Evolutionary conservation across 73 alveolate species (phyloP), one percentile per base, ranked within the genome.

Genomic region (Symbiodinium pilosum): DNA sequence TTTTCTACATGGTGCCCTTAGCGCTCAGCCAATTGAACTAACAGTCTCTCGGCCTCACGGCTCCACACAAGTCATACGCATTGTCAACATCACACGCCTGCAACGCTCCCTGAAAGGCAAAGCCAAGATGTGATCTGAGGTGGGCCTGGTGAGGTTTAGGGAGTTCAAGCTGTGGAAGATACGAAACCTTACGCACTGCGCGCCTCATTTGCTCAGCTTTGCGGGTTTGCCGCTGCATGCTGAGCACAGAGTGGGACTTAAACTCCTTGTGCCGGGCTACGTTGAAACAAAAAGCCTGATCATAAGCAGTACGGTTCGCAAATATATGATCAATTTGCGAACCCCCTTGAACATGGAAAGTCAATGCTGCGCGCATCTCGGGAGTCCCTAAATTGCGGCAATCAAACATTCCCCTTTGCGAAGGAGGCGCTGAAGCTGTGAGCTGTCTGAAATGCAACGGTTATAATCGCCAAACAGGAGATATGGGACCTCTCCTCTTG

Each of bases 311-410:
- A 1, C 4, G 26, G 26, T 73, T 44, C 2, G 93, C 93, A 28
- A 84, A 1, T 14, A 84, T 30, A 51, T n/a, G 28, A 28, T 84
- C 93, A 16, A 84, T 84, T 20, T 47, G 1, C 14, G 93, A 84
- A 3, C 93, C 93, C n/a, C 28, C 36, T 9, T 77, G 77, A 6
- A 44, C 77, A 38, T 84, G 93, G 47, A 73, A 84, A 34, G 93
- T 84, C 7, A 11, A 4, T 30, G 52, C 43, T 14, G 26, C 7
- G 1, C 47, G 28, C 51, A 20, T 43, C 36, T 43, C 77, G 3
- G 75, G 93, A 1, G 39, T 8, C 0, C 51, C 93, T 16, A 5
- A 14, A 5, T 20, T 14, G n/a, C n/a, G 73, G 26, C 34, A 14
- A n/a, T 84, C 93, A 36, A 30, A 1, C 93, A 84, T 0, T 73